These are phyloP conservation scores for Hypsizygus marmoreus DNA, from an alignment of 768 basidiomycete genomes.

Conservation along the genomic window DNA sequence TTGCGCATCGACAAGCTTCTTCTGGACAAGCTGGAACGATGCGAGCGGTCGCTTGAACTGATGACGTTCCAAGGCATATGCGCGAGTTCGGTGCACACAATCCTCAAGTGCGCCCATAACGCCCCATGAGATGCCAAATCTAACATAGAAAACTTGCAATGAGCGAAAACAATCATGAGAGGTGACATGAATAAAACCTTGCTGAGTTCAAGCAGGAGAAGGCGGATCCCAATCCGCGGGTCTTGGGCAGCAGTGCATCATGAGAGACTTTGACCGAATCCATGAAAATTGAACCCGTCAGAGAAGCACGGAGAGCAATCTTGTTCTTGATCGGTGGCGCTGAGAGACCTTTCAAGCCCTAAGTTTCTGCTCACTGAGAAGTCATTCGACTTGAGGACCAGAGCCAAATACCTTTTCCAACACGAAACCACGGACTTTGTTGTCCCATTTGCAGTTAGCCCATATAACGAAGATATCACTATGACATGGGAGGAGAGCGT, in stretches of 20 bases:
- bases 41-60: slow-evolving; percentile 91
- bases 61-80: slow-evolving; percentile 85
- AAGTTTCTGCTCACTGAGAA: slow-evolving; percentile 1
- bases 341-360: slow-evolving; percentile 82
- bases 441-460: slow-evolving; percentile 95
- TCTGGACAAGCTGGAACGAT: slow-evolving; percentile 96
- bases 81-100: slow-evolving; percentile 74
- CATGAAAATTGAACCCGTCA: slow-evolving; percentile 90
- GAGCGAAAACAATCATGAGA: slow-evolving; percentile 1
- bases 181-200: slow-evolving; percentile 39
- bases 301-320: slow-evolving; percentile 81
- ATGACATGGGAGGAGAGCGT: slow-evolving; percentile 5
- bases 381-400: background rate
- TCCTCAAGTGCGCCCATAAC: slow-evolving; percentile 96
- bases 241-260: slow-evolving; percentile 76
- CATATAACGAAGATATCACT: slow-evolving; percentile 92
- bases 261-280: slow-evolving; percentile 81
- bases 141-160: slow-evolving; percentile 23
- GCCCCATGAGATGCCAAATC: slow-evolving; percentile 92
- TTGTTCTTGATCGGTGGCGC: slow-evolving; percentile 93
- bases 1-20: slow-evolving; percentile 94
- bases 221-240: slow-evolving; percentile 76
- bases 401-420: slow-evolving; percentile 74
- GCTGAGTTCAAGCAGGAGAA: slow-evolving; percentile 95
- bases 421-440: slow-evolving; percentile 86